These are phyloP conservation scores for Phaseolus lunatus DNA, from an alignment of 306 rosid genomes.

Conservation along the genomic window DNA sequence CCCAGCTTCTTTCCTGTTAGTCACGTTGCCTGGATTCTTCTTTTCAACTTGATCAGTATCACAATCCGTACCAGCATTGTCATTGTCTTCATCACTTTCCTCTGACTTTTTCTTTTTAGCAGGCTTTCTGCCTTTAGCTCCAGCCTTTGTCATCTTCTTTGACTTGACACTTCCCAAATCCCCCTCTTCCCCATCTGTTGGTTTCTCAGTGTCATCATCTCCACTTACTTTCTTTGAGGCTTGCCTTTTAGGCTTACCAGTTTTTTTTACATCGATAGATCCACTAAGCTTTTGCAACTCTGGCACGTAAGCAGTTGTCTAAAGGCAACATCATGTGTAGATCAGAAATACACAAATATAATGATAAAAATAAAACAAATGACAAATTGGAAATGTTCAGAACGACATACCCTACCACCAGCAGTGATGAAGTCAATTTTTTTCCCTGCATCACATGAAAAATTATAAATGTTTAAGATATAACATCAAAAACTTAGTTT, in stretches of 20 bases:
- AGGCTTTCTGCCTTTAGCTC: conserved; percentile 58
- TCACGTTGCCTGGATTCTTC: conserved; percentile 47
- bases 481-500: conserved; percentile 18
- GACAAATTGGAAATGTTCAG: conserved; percentile 31
- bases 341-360: conserved; percentile 34
- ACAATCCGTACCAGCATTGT: conserved; percentile 43
- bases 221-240: conserved; percentile 51
- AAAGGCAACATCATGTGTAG: conserved; percentile 40
- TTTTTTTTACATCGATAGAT: conserved; percentile 54
- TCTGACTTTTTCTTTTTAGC: conserved; percentile 58
- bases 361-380: conserved; percentile 10
- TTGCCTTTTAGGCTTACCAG: conserved; percentile 57
- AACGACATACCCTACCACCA: conserved; percentile 86
- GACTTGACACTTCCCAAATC: conserved; percentile 50
- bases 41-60: conserved; percentile 48
- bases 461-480: conserved; percentile 14
- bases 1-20: conserved; percentile 45
- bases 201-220: conserved; percentile 53
- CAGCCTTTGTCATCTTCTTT: conserved; percentile 60
- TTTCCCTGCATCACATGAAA: conserved; percentile 71
- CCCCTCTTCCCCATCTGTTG: conserved; percentile 48
- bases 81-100: conserved; percentile 54
- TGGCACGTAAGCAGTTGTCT: conserved; percentile 95
- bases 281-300: conserved; percentile 89
- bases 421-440: conserved; percentile 83